These are phyloP conservation scores for Naganishia onofrii DNA, from an alignment of 768 basidiomycete species.

Conservation along the genomic window DNA sequence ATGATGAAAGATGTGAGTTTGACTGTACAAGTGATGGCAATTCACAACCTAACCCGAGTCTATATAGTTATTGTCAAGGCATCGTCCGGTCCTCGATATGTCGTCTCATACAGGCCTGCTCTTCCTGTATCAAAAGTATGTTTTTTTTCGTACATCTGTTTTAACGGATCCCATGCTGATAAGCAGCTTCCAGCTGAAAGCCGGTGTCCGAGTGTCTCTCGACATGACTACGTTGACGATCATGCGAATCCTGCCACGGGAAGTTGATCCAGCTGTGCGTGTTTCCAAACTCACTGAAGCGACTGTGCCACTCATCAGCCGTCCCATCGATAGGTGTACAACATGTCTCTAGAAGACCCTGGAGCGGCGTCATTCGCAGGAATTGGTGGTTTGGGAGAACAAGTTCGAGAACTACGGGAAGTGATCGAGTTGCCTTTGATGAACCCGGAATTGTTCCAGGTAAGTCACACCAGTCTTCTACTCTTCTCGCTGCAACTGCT, in stretches of 20 bases:
- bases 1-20: conserved; percentile 88
- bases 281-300: no score
- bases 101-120: conserved; percentile 92
- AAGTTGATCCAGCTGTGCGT: conserved; percentile 82
- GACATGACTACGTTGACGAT: conserved; percentile 99
- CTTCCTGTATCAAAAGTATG: conserved; percentile 66
- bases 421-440: conserved; percentile 93
- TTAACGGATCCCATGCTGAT: not conserved
- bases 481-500: not conserved
- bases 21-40: not conserved
- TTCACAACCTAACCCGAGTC: not conserved
- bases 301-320: not conserved
- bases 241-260: conserved; percentile 95
- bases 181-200: conserved; percentile 68
- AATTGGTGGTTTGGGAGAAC: conserved; percentile 91
- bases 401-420: conserved; percentile 94
- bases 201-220: conserved; percentile 89
- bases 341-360: conserved; percentile 98
- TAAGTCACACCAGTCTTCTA: conserved; percentile 23
- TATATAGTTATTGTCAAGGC: conserved; percentile 89
- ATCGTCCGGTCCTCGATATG: conserved; percentile 95
- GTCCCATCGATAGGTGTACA: conserved; percentile 62
- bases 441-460: conserved; percentile 83
- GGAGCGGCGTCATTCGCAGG: conserved; percentile 93
- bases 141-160: not conserved